These are phyloP conservation scores for Penicillium goetzii DNA, from an alignment of 495 filamentous ascomycete genomes.

Conservation along the genomic window DNA sequence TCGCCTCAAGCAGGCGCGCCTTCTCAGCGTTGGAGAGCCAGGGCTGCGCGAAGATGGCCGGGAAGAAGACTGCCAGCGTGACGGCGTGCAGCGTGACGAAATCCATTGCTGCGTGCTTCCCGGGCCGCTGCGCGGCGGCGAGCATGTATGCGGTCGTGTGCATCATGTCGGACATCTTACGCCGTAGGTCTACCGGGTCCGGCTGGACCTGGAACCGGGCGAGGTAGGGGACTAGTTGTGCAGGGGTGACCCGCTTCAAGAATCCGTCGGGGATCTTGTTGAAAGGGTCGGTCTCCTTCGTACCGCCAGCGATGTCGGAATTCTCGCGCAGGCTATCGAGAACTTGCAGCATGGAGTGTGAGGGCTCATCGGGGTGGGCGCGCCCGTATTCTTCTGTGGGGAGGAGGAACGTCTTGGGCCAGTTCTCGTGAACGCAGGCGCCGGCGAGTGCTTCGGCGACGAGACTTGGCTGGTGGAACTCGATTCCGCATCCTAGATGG, in stretches of 20 bases:
- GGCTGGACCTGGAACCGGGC: background rate
- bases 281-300: background rate
- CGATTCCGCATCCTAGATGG: background rate
- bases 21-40: slow-evolving; percentile 1
- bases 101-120: background rate
- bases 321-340: background rate
- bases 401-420: slow-evolving; percentile 7
- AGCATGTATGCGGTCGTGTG: slow-evolving; percentile 1
- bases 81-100: slow-evolving; percentile 1
- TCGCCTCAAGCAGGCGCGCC: slow-evolving; percentile 3
- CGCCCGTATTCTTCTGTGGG: background rate
- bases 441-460: slow-evolving; percentile 2
- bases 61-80: slow-evolving; percentile 1
- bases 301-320: background rate
- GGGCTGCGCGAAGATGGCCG: background rate
- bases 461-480: background rate
- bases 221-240: background rate
- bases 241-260: background rate
- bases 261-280: slow-evolving; percentile 5
- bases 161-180: slow-evolving; percentile 4
- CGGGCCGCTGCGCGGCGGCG: background rate
- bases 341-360: background rate
- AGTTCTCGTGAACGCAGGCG: background rate
- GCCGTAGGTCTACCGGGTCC: background rate
- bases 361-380: background rate